These are phyloP conservation scores for Babesia divergens DNA, from an alignment of 169 alveolate genomes.

Conservation along the genomic window DNA sequence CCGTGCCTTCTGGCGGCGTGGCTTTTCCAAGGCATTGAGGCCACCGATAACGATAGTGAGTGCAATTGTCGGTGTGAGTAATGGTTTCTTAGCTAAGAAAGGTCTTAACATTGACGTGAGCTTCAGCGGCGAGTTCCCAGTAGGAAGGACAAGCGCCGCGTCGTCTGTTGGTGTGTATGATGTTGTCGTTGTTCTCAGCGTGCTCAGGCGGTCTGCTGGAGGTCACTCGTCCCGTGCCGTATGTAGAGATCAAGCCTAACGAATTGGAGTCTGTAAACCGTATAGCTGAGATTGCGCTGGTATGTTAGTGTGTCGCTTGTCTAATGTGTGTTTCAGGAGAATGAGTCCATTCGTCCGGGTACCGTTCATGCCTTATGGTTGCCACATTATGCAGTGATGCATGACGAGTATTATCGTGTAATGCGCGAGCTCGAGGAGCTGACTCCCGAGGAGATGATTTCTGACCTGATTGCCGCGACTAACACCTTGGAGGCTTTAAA, in stretches of 20 bases:
- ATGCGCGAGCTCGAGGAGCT: slow-evolving; percentile 25
- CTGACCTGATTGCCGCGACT: slow-evolving; percentile 48
- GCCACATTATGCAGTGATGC: slow-evolving; percentile 28
- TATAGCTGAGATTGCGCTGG: slow-evolving; percentile 63
- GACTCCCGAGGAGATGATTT: slow-evolving; percentile 59
- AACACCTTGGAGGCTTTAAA: slow-evolving; percentile 62
- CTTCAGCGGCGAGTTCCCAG: not conserved
- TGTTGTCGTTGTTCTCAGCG: not conserved
- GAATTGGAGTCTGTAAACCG: slow-evolving; percentile 59
- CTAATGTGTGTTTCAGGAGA: slow-evolving; percentile 18
- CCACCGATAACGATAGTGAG: not conserved
- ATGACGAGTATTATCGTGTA: slow-evolving; percentile 34
- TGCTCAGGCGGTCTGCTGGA: slow-evolving; percentile 25
- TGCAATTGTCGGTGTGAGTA: not conserved
- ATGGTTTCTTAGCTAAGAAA: slow-evolving; percentile 2
- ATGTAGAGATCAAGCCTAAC: slow-evolving; percentile 38
- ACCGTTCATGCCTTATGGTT: not conserved
- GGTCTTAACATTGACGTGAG: slow-evolving; percentile 56
- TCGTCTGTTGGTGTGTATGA: slow-evolving; percentile 23
- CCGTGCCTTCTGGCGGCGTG: not conserved
- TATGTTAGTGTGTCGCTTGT: not conserved
- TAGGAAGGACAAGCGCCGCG: slow-evolving; percentile 12
- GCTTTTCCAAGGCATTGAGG: not conserved
- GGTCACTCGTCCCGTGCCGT: slow-evolving; percentile 55
- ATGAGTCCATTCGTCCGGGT: slow-evolving; percentile 60